A percentile compares a stretch with the other conserved stretches of the same genome.
Evolutionary conservation across 768 basidiomycete genomes (phyloP).

Genomic region (Boletus speciosus): DNA sequence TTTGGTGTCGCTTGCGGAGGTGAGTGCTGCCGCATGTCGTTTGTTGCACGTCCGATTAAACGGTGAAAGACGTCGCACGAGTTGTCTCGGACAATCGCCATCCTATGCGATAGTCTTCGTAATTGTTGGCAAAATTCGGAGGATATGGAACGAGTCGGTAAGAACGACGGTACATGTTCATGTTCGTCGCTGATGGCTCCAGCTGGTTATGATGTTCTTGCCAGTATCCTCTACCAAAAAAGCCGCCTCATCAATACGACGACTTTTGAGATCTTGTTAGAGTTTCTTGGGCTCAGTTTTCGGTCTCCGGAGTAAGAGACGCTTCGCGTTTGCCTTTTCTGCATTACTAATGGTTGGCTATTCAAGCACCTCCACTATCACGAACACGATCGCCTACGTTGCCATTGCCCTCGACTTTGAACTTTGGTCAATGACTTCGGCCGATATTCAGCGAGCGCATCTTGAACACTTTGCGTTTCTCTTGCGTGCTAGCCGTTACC

Average conservation of each 20-base stretch:
- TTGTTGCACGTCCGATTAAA: background rate
- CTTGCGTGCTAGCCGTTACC: conserved; percentile 66
- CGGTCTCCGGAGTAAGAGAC: conserved; percentile 68
- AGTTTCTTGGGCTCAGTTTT: conserved; percentile 84
- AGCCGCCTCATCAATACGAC: conserved; percentile 72
- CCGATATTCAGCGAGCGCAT: conserved; percentile 74
- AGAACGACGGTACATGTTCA: conserved; percentile 27
- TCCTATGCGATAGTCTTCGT: conserved; percentile 72
- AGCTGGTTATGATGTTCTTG: conserved; percentile 89
- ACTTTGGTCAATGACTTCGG: conserved; percentile 72
- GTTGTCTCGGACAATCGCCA: conserved; percentile 64
- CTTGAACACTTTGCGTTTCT: conserved; percentile 81
- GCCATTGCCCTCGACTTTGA: conserved; percentile 87
- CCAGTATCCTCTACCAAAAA: conserved; percentile 69
- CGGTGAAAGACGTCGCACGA: conserved; percentile 65
- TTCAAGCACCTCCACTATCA: conserved; percentile 71
- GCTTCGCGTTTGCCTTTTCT: background rate
- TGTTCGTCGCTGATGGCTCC: conserved; percentile 3
- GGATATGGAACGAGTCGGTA: conserved; percentile 88
- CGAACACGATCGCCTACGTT: conserved; percentile 78
- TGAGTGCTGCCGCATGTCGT: conserved; percentile 29
- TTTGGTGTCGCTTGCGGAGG: conserved; percentile 74
- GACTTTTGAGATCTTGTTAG: conserved; percentile 78
- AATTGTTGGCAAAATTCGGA: conserved; percentile 93
- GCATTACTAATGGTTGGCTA: background rate